Conservation (phyloP, 2,329 filamentous ascomycete species). For the Pyrenophora graminea region DNA sequence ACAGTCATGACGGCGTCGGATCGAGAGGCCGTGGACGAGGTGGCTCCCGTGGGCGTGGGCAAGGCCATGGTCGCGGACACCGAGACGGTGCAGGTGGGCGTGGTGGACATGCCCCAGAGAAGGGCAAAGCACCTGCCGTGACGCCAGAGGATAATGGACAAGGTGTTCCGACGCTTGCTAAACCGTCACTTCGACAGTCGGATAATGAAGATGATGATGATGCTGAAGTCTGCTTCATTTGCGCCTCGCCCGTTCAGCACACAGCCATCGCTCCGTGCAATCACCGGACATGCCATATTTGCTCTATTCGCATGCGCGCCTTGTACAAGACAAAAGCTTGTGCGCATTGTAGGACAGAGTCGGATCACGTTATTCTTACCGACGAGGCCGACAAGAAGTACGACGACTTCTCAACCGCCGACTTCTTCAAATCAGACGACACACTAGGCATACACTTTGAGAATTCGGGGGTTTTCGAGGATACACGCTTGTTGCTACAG, state of each 20-base stretch:
- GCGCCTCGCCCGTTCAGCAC: conserved; percentile 86
- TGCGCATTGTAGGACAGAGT: conserved; percentile 86
- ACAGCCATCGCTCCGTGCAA: conserved; percentile 91
- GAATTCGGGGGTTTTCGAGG: conserved; percentile 84
- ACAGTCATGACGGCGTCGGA: conserved; percentile 23
- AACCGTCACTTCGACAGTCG: conserved; percentile 7
- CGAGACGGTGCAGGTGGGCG: conserved; percentile 41
- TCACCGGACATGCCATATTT: conserved; percentile 96
- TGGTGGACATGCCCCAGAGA: conserved; percentile 29
- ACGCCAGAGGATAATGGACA: conserved; percentile 15
- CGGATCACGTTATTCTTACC: conserved; percentile 87
- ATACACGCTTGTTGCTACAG: conserved; percentile 82
- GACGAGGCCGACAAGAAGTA: conserved; percentile 80
- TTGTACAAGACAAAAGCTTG: conserved; percentile 96
- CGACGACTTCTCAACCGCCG: conserved; percentile 74
- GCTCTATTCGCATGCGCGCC: conserved; percentile 84
- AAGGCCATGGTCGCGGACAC: conserved; percentile 39
- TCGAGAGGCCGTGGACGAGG: conserved; percentile 44
- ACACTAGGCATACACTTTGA: conserved; percentile 92
- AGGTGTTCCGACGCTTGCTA: conserved; percentile 1
- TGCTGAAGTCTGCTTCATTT: conserved; percentile 92
- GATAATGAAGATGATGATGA: conserved; percentile 51
- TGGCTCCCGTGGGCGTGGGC: conserved; percentile 38
- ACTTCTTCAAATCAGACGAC: conserved; percentile 78
- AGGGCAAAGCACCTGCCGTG: conserved; percentile 32